phyloP scores from a whole-genome alignment of 2,329 filamentous ascomycete species.

The Aspergillus pseudoviridinutans region DNA sequence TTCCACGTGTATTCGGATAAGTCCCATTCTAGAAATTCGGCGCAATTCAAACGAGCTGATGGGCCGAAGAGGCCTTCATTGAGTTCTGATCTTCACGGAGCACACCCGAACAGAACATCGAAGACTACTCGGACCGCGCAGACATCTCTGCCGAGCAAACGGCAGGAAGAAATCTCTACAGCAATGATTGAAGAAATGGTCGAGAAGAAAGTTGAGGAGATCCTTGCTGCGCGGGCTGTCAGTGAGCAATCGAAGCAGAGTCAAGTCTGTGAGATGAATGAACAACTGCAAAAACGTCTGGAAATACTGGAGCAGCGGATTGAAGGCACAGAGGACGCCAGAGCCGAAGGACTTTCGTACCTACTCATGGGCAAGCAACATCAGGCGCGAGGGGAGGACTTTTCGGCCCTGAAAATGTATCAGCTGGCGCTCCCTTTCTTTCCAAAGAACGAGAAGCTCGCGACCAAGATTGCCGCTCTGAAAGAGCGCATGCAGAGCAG shows the following conservation, averaged over 20 bases:
- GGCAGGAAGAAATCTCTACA: slow-evolving; percentile 56
- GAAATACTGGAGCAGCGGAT: slow-evolving; percentile 85
- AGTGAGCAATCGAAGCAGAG: slow-evolving; percentile 50
- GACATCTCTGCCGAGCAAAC: slow-evolving; percentile 28
- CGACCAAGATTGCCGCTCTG: slow-evolving; percentile 51
- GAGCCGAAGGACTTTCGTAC: slow-evolving; percentile 78
- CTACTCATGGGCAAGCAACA: slow-evolving; percentile 90
- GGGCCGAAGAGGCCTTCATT: slow-evolving; percentile 44
- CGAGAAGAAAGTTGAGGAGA: slow-evolving; percentile 85
- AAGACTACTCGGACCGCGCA: slow-evolving; percentile 44
- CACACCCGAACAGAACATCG: slow-evolving; percentile 39
- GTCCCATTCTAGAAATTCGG: slow-evolving; percentile 40
- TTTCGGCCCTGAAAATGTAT: slow-evolving; percentile 77
- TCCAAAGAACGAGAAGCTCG: slow-evolving; percentile 75
- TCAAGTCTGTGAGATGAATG: slow-evolving; percentile 57
- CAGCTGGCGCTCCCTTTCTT: slow-evolving; percentile 81
- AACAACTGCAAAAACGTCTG: slow-evolving; percentile 74
- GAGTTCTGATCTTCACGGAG: slow-evolving; percentile 28
- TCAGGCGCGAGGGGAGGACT: slow-evolving; percentile 75
- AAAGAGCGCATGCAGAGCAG: slow-evolving; percentile 46
- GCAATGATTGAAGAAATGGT: slow-evolving; percentile 87
- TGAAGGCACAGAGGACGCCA: slow-evolving; percentile 68
- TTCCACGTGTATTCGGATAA: slow-evolving; percentile 86
- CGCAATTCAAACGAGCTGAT: slow-evolving; percentile 38
- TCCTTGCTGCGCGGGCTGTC: slow-evolving; percentile 69